Conservation (phyloP, 2,329 filamentous ascomycete genomes). For the Rhynchosporium secalis region DNA sequence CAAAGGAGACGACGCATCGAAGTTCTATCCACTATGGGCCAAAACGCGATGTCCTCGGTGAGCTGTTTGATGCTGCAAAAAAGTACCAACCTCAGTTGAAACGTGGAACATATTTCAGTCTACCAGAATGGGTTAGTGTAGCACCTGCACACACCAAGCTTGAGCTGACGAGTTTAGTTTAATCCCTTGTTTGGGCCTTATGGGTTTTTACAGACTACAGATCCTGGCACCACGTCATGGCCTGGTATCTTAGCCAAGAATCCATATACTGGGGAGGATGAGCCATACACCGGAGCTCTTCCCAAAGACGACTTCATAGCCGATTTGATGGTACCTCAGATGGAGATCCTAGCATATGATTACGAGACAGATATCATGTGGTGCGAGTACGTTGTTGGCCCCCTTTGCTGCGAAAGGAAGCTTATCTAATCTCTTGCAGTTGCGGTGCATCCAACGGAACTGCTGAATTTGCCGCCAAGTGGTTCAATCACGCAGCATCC, state of each 20-base stretch:
- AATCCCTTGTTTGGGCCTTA: conserved; percentile 48
- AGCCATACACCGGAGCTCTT: conserved; percentile 47
- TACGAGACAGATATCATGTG: conserved; percentile 51
- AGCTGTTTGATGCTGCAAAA: conserved; percentile 47
- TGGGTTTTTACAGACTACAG: conserved; percentile 43
- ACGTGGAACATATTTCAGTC: conserved; percentile 50
- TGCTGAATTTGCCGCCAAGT: conserved; percentile 44
- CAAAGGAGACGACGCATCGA: conserved; percentile 43
- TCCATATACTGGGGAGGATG: conserved; percentile 45
- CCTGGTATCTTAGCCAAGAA: conserved; percentile 45
- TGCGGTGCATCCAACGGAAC: conserved; percentile 45
- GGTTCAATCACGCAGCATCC: conserved; percentile 45
- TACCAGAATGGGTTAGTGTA: conserved; percentile 46
- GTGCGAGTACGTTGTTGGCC: conserved; percentile 44
- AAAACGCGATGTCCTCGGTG: conserved; percentile 44
- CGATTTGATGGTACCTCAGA: conserved; percentile 49
- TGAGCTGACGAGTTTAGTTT: conserved; percentile 38
- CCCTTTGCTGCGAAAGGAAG: not conserved
- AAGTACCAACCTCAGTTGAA: conserved; percentile 45
- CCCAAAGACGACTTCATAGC: conserved; percentile 45
- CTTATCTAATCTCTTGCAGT: conserved; percentile 28
- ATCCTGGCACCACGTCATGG: conserved; percentile 40
- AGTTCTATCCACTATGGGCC: conserved; percentile 46
- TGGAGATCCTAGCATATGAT: conserved; percentile 46
- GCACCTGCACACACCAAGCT: not conserved